These are phyloP conservation scores for Blastocystis sp. DNA, from an alignment of 352 stramenopile genomes.

Conservation along the genomic window DNA sequence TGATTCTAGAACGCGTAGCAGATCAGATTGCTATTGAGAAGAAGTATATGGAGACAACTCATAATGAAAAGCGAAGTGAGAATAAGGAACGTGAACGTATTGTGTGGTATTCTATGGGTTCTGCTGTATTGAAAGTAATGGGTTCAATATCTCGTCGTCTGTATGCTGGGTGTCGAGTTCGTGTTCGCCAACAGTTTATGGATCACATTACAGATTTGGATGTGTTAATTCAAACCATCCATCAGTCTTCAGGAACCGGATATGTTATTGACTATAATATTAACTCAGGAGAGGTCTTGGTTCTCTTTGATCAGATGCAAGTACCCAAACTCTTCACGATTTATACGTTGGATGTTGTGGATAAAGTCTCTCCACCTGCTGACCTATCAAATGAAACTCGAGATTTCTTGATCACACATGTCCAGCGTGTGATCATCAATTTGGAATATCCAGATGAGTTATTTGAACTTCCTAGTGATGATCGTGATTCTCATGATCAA, in stretches of 20 bases:
- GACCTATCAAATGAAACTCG: slow-evolving; percentile 40
- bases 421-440: slow-evolving; percentile 62
- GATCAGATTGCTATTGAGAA: slow-evolving; percentile 61
- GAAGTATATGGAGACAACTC: not conserved
- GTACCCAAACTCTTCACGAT: slow-evolving; percentile 59
- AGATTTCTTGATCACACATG: slow-evolving; percentile 51
- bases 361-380: slow-evolving; percentile 38
- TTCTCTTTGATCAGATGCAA: slow-evolving; percentile 61
- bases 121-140: slow-evolving; percentile 59
- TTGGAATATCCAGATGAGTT: slow-evolving; percentile 58
- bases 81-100: slow-evolving; percentile 60
- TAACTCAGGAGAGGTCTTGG: slow-evolving; percentile 54
- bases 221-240: slow-evolving; percentile 54
- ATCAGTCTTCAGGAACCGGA: slow-evolving; percentile 52
- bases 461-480: slow-evolving; percentile 37
- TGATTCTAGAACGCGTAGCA: slow-evolving; percentile 48
- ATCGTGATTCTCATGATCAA: not conserved
- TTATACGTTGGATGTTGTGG: slow-evolving; percentile 58
- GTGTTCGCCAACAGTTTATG: slow-evolving; percentile 59
- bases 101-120: slow-evolving; percentile 61
- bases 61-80: not conserved
- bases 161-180: slow-evolving; percentile 54
- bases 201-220: slow-evolving; percentile 59
- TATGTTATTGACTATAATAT: slow-evolving; percentile 62
- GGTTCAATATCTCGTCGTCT: slow-evolving; percentile 55